Evolutionary conservation across 2,329 filamentous ascomycete species (phyloP).

Genomic region (Fusarium marasasianum): DNA sequence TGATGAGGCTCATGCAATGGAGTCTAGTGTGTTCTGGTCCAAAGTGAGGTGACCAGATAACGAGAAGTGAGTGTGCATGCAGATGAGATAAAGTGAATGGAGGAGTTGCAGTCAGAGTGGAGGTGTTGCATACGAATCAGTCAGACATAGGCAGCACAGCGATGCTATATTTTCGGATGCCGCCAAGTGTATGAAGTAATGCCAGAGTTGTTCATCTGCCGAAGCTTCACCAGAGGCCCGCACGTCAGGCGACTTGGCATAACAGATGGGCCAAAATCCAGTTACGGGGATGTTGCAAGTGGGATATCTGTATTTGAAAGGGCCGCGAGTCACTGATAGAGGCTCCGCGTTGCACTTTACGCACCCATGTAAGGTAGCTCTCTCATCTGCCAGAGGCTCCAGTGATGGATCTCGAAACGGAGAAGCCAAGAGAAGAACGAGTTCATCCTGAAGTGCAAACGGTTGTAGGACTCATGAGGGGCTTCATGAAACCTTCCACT

Average conservation of each 20-base stretch:
- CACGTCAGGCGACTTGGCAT: not conserved
- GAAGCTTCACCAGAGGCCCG: not conserved
- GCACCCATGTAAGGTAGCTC: not conserved
- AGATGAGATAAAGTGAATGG: not conserved
- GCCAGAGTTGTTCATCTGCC: not conserved
- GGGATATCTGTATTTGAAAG: not conserved
- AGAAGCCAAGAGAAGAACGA: not conserved
- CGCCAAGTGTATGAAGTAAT: not conserved
- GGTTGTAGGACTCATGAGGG: not conserved
- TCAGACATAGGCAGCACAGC: not conserved
- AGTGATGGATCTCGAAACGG: not conserved
- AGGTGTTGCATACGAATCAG: not conserved
- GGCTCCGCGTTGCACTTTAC: too few species aligned
- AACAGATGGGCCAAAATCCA: too few species aligned
- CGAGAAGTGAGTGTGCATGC: not conserved
- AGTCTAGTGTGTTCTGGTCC: rapidly evolving
- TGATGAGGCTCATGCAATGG: not conserved
- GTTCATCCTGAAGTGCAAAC: not conserved
- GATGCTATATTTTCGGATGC: not conserved
- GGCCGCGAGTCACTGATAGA: not conserved
- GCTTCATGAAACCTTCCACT: not conserved
- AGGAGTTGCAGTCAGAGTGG: not conserved
- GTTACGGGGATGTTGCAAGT: not conserved
- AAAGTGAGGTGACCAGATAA: not conserved
- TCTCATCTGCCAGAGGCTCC: not conserved